phyloP scores from a whole-genome alignment of 768 basidiomycete species.

The Tricholoma flavovirens region DNA sequence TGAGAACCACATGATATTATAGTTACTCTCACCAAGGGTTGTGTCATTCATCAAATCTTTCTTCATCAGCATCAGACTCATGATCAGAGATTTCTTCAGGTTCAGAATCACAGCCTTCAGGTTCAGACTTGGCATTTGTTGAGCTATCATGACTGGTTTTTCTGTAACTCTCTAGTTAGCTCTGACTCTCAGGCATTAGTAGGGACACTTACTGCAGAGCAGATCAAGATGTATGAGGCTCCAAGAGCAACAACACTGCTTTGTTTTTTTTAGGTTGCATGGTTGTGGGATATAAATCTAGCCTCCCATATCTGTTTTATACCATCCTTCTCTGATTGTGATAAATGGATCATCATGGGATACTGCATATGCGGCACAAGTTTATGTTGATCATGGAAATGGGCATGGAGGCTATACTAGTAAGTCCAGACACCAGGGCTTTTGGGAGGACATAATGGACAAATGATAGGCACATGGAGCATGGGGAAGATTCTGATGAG shows the following conservation, averaged over 20 bases:
- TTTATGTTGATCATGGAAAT: background rate
- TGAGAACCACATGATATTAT: background rate
- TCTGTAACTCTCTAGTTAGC: background rate
- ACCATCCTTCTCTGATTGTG: background rate
- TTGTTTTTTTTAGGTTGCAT: background rate
- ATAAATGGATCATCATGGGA: background rate
- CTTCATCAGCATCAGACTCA: background rate
- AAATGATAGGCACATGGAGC: slow-evolving; percentile 1
- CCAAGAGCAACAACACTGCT: background rate
- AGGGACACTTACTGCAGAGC: background rate
- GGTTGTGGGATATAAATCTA: background rate
- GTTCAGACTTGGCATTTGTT: background rate
- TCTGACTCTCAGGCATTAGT: too few relatives aligned
- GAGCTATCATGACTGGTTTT: background rate
- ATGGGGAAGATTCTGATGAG: background rate
- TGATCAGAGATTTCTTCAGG: background rate
- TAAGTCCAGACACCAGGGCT: background rate
- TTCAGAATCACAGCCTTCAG: too few relatives aligned
- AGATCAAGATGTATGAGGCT: background rate
- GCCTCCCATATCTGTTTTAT: background rate
- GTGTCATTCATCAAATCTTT: background rate
- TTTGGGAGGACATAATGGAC: background rate
- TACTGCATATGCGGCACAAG: background rate
- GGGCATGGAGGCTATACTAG: background rate
- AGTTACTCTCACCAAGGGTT: background rate